phyloP scores from a whole-genome alignment of 2,329 filamentous ascomycete genomes.

The Ceratocystis smalleyi region DNA sequence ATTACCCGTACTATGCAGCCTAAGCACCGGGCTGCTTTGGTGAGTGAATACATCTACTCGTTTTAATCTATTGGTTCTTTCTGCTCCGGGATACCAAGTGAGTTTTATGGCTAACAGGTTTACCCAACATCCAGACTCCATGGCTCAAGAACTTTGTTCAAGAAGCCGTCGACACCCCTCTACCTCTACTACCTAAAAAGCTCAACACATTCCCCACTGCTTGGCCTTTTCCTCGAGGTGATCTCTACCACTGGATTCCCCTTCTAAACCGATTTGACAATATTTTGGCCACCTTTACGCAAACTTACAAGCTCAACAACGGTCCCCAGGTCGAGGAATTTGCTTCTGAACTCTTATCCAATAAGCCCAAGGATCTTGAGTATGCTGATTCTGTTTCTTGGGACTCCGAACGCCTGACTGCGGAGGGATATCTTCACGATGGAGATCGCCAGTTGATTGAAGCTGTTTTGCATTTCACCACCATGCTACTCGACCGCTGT shows the following conservation, averaged over 20 bases:
- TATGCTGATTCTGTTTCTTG: slow-evolving; percentile 27
- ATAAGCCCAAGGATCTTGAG: slow-evolving; percentile 37
- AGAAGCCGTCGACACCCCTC: slow-evolving; percentile 48
- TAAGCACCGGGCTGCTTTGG: slow-evolving; percentile 52
- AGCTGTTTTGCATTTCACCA: slow-evolving; percentile 68
- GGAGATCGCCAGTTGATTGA: slow-evolving; percentile 72
- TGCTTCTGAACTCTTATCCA: slow-evolving; percentile 46
- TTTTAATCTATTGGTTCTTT: not conserved
- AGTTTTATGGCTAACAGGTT: not conserved
- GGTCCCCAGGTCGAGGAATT: slow-evolving; percentile 73
- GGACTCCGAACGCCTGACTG: slow-evolving; percentile 31
- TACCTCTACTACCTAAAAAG: slow-evolving; percentile 61
- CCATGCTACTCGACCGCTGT: slow-evolving; percentile 80
- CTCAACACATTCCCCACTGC: slow-evolving; percentile 67
- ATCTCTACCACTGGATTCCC: slow-evolving; percentile 96
- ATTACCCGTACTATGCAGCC: slow-evolving; percentile 51
- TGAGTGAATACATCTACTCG: slow-evolving; percentile 27
- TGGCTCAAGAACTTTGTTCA: slow-evolving; percentile 72
- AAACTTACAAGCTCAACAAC: slow-evolving; percentile 61
- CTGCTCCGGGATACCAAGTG: not conserved
- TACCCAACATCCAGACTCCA: slow-evolving; percentile 48
- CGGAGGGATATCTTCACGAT: slow-evolving; percentile 52
- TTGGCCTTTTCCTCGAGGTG: slow-evolving; percentile 92
- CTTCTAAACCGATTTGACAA: slow-evolving; percentile 85
- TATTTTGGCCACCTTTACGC: slow-evolving; percentile 67